Percentiles rank a stretch among this genome's conserved stretches.
These are phyloP conservation scores for Rhodofomes roseus DNA, from an alignment of 1,284 basidiomycete genomes.

Conservation along the genomic window DNA sequence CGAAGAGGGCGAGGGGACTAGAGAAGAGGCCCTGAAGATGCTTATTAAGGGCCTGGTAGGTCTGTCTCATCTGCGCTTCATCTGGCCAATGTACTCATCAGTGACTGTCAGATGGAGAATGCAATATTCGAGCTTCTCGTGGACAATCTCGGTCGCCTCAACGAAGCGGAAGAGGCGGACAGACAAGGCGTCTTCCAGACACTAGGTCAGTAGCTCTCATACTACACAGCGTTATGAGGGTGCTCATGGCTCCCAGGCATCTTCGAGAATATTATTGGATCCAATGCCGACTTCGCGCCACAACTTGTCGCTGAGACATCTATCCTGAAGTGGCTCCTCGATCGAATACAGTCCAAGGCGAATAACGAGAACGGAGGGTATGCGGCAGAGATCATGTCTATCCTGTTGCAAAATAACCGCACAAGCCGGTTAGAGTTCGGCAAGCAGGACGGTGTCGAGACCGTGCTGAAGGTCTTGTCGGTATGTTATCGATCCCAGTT, in stretches of 20 bases:
- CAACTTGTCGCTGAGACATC: conserved; percentile 71
- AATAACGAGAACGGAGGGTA: conserved; percentile 88
- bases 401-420: conserved; percentile 76
- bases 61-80: conserved; percentile 14
- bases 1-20: conserved; percentile 59
- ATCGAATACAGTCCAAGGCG: conserved; percentile 67
- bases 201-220: conserved; percentile 48
- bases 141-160: conserved; percentile 81
- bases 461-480: conserved; percentile 72
- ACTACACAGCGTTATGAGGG: not conserved
- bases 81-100: not conserved
- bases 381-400: conserved; percentile 85
- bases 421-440: conserved; percentile 63
- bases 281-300: conserved; percentile 73
- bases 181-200: conserved; percentile 89
- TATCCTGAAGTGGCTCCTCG: conserved; percentile 78
- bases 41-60: conserved; percentile 75
- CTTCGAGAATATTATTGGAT: conserved; percentile 90
- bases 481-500: conserved; percentile 44
- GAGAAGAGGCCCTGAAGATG: conserved; percentile 67
- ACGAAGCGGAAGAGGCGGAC: conserved; percentile 85
- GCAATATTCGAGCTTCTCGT: conserved; percentile 88
- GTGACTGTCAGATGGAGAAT: conserved; percentile 60
- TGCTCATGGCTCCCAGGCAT: conserved; percentile 51
- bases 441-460: conserved; percentile 78